A percentile compares a stretch with the other conserved stretches of the same genome.
Evolutionary conservation across 352 stramenopile species (phyloP).

Genomic region (Phytophthora hibernalis): DNA sequence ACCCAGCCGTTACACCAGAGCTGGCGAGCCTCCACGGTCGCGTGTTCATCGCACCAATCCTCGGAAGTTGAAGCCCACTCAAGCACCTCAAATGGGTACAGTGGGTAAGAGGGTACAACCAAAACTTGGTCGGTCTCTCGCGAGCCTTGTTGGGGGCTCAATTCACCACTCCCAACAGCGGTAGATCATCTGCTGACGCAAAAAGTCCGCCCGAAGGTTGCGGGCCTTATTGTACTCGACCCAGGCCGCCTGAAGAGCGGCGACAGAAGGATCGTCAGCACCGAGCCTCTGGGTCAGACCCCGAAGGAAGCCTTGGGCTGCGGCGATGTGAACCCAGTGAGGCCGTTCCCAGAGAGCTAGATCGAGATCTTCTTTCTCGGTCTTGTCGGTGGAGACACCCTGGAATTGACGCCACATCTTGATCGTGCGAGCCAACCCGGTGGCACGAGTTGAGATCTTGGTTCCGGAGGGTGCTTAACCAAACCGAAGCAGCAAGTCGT

Average conservation of each 20-base stretch:
- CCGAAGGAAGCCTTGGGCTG: neutral
- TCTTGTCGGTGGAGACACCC: neutral
- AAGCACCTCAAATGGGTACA: neutral
- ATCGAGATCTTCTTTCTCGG: neutral
- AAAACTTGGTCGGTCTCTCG: neutral
- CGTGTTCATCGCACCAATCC: neutral
- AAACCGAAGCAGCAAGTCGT: neutral
- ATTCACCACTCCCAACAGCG: neutral
- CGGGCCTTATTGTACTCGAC: neutral
- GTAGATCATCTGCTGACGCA: neutral
- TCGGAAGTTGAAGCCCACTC: neutral
- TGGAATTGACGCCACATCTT: neutral
- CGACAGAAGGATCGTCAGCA: neutral
- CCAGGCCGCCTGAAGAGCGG: neutral
- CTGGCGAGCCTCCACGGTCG: neutral
- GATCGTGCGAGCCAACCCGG: neutral
- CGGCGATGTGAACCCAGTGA: neutral
- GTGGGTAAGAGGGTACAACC: neutral
- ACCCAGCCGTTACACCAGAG: slow-evolving; percentile 7
- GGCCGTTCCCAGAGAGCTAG: neutral
- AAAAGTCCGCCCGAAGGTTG: neutral
- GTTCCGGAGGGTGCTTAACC: neutral
- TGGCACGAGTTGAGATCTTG: too few relatives aligned
- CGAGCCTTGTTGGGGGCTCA: too few relatives aligned
- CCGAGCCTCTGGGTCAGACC: neutral